Percentiles rank a stretch among this genome's conserved stretches.
These are phyloP conservation scores for Pisolithus thermaeus DNA, from an alignment of 1,284 basidiomycete genomes.

Conservation along the genomic window DNA sequence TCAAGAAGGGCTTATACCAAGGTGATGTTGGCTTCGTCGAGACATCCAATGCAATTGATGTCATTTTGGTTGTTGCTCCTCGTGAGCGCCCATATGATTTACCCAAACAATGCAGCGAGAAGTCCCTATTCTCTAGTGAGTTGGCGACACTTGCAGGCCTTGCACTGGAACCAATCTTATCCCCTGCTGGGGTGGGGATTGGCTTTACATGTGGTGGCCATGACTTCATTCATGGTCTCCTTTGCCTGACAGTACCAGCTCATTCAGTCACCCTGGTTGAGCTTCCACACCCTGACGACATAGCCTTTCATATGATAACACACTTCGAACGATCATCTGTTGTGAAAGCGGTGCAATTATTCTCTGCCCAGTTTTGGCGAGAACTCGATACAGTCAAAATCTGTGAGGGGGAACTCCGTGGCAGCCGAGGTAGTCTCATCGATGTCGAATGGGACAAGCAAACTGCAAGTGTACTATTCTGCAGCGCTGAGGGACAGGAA, in stretches of 20 bases:
- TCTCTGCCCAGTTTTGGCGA: slow-evolving; percentile 1
- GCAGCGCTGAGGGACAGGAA: too few species aligned
- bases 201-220: neutral
- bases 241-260: neutral
- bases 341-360: neutral
- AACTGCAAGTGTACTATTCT: neutral
- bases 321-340: neutral
- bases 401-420: neutral
- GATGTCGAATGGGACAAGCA: neutral
- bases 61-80: neutral
- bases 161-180: neutral
- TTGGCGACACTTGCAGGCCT: neutral
- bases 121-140: neutral
- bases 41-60: neutral
- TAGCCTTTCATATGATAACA: neutral
- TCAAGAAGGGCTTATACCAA: neutral
- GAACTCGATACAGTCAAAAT: neutral
- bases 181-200: neutral
- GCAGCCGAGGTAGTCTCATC: neutral
- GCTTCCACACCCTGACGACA: neutral
- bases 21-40: neutral
- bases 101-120: neutral
- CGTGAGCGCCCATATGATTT: neutral
- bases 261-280: neutral
- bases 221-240: neutral